Evolutionary conservation across 768 basidiomycete genomes (phyloP).

Genomic region (Podaxis mareebaensis): DNA sequence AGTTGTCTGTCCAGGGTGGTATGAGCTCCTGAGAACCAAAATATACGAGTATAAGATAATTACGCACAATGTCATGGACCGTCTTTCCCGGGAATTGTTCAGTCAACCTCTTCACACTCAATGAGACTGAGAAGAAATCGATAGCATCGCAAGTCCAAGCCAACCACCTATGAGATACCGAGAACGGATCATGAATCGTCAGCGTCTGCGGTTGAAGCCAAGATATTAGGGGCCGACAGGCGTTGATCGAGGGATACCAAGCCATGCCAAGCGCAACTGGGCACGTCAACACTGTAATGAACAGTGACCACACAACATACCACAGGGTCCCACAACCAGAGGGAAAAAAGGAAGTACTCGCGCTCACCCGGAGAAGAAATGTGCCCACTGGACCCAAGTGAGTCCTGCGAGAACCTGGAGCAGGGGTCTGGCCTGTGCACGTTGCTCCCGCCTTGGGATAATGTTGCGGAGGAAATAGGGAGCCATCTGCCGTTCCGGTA

Average conservation of each 20-base stretch:
- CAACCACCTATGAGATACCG: constrained; percentile 55
- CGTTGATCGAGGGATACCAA: not conserved
- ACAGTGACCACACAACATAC: not conserved
- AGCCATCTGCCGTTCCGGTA: constrained; percentile 34
- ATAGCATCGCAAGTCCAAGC: constrained; percentile 88
- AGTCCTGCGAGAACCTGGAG: constrained; percentile 43
- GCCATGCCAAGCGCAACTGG: not conserved
- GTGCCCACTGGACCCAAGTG: constrained; percentile 55
- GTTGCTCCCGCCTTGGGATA: constrained; percentile 47
- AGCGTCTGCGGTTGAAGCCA: not conserved
- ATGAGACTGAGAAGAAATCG: constrained; percentile 81
- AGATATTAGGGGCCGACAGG: constrained; percentile 21
- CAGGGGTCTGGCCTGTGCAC: constrained; percentile 37
- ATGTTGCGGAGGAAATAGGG: constrained; percentile 52
- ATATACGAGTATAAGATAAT: not conserved
- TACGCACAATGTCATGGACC: constrained; percentile 42
- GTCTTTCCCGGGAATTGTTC: constrained; percentile 43
- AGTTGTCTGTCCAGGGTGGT: constrained; percentile 47
- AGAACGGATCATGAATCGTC: not conserved
- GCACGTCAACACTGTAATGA: not conserved
- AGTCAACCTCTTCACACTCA: constrained; percentile 49
- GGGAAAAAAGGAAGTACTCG: not conserved
- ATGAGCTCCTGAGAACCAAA: not conserved
- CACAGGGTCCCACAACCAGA: constrained; percentile 3
- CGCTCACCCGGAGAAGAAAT: constrained; percentile 63